Evolutionary conservation across 2,329 filamentous ascomycete genomes (phyloP).

Genomic region (Aspergillus jensenii): DNA sequence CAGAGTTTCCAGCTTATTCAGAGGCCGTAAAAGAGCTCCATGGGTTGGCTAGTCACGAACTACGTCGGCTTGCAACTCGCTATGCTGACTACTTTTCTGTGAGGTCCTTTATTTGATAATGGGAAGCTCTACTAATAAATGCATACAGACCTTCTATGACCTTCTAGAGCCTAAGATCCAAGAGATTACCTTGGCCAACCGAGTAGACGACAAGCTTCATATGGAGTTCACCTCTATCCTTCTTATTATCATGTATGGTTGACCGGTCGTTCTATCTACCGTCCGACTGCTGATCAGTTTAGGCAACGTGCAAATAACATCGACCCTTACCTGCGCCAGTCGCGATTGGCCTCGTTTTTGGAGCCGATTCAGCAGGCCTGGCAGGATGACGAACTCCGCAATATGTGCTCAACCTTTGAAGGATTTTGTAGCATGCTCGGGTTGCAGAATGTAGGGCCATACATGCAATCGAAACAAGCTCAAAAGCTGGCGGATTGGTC

Average conservation of each 20-base stretch:
- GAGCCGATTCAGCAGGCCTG: conserved; percentile 79
- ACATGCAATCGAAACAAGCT: conserved; percentile 71
- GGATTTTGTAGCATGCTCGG: conserved; percentile 79
- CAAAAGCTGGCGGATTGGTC: conserved; percentile 83
- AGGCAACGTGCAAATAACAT: conserved; percentile 80
- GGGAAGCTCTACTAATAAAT: conserved; percentile 23
- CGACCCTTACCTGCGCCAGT: conserved; percentile 67
- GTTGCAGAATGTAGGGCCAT: conserved; percentile 76
- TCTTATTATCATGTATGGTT: conserved; percentile 77
- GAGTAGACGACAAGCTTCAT: conserved; percentile 75
- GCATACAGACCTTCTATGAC: conserved; percentile 71
- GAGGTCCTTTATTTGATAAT: conserved; percentile 30
- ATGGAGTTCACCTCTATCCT: conserved; percentile 87
- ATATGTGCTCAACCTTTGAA: conserved; percentile 69
- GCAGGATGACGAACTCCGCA: conserved; percentile 68
- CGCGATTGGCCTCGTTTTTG: conserved; percentile 73
- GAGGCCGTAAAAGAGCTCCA: conserved; percentile 91
- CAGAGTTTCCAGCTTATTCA: conserved; percentile 71
- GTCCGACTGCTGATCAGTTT: conserved; percentile 11
- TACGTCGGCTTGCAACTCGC: conserved; percentile 83
- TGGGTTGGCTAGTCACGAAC: conserved; percentile 77
- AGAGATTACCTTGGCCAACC: conserved; percentile 71
- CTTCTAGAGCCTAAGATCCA: conserved; percentile 80
- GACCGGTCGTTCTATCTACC: background rate
- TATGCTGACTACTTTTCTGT: conserved; percentile 88